phyloP scores from a whole-genome alignment of 345 rosid species.

The Mallotus nudiflorus region DNA sequence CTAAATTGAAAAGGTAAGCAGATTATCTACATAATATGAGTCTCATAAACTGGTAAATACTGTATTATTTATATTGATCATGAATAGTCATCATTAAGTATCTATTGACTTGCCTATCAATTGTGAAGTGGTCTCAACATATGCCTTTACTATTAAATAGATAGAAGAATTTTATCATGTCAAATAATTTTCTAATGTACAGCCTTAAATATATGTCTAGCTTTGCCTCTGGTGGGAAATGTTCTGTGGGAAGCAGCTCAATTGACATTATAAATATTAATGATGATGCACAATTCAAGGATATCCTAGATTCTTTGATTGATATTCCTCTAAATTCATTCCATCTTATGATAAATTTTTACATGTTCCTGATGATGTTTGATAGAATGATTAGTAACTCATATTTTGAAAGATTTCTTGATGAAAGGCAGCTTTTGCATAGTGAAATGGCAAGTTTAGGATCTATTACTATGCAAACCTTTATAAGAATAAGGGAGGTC shows the following conservation, averaged over 20 bases:
- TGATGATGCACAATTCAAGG: constrained; percentile 39
- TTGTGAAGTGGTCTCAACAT: too few relatives aligned
- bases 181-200: neutral
- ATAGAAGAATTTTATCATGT: neutral
- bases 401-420: too few relatives aligned
- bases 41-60: too few relatives aligned
- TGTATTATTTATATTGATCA: neutral
- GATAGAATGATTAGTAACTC: constrained; percentile 44
- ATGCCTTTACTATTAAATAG: neutral
- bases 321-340: constrained; percentile 31
- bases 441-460: too few relatives aligned
- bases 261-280: too few relatives aligned
- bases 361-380: too few relatives aligned
- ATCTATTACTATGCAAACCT: constrained; percentile 40
- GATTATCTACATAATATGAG: too few relatives aligned
- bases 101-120: neutral
- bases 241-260: too few relatives aligned
- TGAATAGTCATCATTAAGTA: neutral
- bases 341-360: too few relatives aligned
- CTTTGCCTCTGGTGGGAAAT: too few relatives aligned
- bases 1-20: constrained; percentile 43
- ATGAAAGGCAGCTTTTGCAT: too few relatives aligned
- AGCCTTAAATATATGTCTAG: constrained; percentile 26
- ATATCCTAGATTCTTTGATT: constrained; percentile 43
- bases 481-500: constrained; percentile 46